Base-by-base conservation (phyloP, 1,284 basidiomycete genomes). In the Microbotryomycetes sp. region DNA sequence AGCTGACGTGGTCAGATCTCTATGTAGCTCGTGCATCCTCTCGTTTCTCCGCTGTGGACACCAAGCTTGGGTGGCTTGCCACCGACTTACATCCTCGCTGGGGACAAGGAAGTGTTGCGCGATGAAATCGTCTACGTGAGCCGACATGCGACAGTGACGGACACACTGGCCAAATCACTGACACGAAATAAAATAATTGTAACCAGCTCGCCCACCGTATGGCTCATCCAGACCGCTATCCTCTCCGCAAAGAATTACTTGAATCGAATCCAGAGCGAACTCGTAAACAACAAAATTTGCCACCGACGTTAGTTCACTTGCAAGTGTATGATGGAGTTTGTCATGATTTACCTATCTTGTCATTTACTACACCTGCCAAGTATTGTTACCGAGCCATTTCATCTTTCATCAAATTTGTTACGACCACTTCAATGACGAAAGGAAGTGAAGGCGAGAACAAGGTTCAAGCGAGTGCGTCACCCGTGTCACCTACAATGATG, bases 61-160 rank as follows among this genome's bases (percentile, higher is more conserved):
- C 76, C 87, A 0, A 93, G 92, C 72, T 81, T 97, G 7, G 94
- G 94, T 7, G 93, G 93, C 1, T 77, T 98, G 0, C 91, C 91
- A 1, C 93, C 94, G 3, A 74, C 97, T 54, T 79, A 91, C 54
- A 79, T 98, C 67, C 85, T 94, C 66, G 88, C 84, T 1, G 87
- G 94, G 42, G 88, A 97, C 69, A 86, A 86, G 69, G 94, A 98
- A 76, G 92, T 97, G 0, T 77, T 97, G 48, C 80, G 91, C 53
- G 94, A 98, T 72, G 93, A 97, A 76, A 86, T 92, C 52, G 83
- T 97, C 45, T 97, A 90, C 72, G 77, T 82, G 88, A 91, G 68
- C 46, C 3, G 22, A n/a, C n/a, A n/a, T n/a, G n/a, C n/a, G n/a
- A n/a, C n/a, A n/a, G n/a, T n/a, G n/a, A n/a, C n/a, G n/a, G n/a